Percentiles rank a stretch among this genome's conserved stretches.
Evolutionary conservation across 75 land plant species (phyloP).

Genomic region (Selaginella tamariscina): DNA sequence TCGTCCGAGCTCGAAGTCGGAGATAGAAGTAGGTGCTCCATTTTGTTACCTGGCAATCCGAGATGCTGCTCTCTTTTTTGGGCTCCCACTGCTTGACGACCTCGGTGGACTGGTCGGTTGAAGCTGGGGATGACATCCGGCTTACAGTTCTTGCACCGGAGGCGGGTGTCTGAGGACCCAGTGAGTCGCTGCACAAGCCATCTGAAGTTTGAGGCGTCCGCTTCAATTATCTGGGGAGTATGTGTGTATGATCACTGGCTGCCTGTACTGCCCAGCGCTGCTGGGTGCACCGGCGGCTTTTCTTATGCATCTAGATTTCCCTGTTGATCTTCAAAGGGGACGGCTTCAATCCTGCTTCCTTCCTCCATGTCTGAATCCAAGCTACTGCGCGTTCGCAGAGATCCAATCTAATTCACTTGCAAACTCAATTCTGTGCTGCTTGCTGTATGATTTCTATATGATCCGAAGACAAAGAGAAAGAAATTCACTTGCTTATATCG

Average conservation of each 20-base stretch:
- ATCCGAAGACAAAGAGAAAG: too few species aligned
- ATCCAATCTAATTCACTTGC: too few species aligned
- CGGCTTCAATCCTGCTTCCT: not conserved
- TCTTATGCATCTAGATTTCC: not conserved
- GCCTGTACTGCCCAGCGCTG: not conserved
- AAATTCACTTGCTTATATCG: too few species aligned
- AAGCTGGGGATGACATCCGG: not conserved
- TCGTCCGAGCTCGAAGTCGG: not conserved
- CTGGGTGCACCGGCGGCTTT: not conserved
- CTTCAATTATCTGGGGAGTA: not conserved
- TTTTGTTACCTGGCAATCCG: not conserved
- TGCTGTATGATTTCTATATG: too few species aligned
- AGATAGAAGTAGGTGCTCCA: not conserved
- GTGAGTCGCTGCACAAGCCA: not conserved
- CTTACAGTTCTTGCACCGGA: not conserved
- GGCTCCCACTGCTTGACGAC: not conserved
- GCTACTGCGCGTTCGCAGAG: not conserved
- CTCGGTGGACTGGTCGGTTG: not conserved
- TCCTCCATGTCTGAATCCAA: not conserved
- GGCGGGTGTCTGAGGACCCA: not conserved
- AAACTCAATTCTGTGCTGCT: too few species aligned
- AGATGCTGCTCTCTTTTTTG: not conserved
- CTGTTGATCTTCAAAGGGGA: not conserved
- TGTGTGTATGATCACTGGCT: not conserved
- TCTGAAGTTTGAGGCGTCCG: not conserved